These are phyloP conservation scores for Rhodotorula diobovata DNA, from an alignment of 768 basidiomycete species.

Conservation along the genomic window DNA sequence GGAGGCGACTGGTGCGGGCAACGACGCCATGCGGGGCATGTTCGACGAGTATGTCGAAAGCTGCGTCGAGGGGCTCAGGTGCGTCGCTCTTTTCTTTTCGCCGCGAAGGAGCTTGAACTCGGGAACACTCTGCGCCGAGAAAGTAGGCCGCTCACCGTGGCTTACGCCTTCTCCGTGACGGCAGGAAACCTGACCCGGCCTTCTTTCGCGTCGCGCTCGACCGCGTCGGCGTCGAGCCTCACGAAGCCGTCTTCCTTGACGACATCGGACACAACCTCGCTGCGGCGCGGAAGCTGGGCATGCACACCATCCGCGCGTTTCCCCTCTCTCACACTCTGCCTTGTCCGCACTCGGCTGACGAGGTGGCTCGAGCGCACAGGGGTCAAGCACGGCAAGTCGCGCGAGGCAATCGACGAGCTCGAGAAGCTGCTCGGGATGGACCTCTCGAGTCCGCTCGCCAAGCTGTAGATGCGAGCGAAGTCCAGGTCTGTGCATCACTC, in stretches of 20 bases:
- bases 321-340: not conserved
- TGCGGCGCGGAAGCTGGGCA: conserved; percentile 23
- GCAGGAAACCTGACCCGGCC: conserved; percentile 35
- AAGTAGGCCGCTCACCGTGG: too few species aligned
- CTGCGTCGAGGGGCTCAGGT: conserved; percentile 27
- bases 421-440: conserved; percentile 11
- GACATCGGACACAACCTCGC: conserved; percentile 37
- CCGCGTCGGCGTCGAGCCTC: conserved; percentile 17
- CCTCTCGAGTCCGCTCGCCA: not conserved
- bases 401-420: conserved; percentile 16
- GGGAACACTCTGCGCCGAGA: too few species aligned
- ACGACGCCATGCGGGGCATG: conserved; percentile 11
- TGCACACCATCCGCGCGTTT: conserved; percentile 32
- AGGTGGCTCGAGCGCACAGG: not conserved
- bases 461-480: conserved; percentile 9
- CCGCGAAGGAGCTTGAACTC: too few species aligned
- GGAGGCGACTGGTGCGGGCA: conserved; percentile 12
- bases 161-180: not conserved
- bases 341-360: not conserved
- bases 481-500: too few species aligned
- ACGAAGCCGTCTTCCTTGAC: conserved; percentile 39
- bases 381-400: conserved; percentile 5
- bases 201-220: conserved; percentile 32
- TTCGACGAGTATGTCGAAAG: conserved; percentile 38
- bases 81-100: not conserved